These are phyloP conservation scores for Cryomyces minteri DNA, from an alignment of 495 filamentous ascomycete genomes.

Conservation along the genomic window DNA sequence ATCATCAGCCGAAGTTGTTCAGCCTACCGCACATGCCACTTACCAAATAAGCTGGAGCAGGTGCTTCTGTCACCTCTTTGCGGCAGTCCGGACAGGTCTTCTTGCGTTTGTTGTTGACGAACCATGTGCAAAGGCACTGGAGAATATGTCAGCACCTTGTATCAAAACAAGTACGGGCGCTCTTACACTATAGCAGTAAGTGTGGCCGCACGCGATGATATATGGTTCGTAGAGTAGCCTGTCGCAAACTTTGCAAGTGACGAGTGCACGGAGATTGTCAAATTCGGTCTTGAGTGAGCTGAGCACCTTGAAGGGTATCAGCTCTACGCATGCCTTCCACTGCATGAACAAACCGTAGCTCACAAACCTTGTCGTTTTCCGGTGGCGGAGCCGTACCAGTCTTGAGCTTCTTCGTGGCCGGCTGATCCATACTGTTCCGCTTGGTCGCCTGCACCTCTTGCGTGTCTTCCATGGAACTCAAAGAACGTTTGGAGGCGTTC, in stretches of 20 bases:
- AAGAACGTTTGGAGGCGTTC: too few relatives aligned
- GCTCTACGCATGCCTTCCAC: too few relatives aligned
- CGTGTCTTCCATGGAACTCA: too few relatives aligned
- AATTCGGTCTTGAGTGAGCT: slow-evolving; percentile 17
- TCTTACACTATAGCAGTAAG: slow-evolving; percentile 50
- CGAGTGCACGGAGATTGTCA: slow-evolving; percentile 16
- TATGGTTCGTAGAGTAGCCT: slow-evolving; percentile 56
- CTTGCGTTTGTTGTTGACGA: slow-evolving; percentile 34
- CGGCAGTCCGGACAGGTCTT: slow-evolving; percentile 62
- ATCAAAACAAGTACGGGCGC: too few relatives aligned
- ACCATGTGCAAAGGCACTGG: slow-evolving; percentile 50
- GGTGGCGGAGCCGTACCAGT: too few relatives aligned
- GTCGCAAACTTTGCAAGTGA: slow-evolving; percentile 54
- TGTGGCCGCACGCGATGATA: slow-evolving; percentile 52
- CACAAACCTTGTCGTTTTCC: too few relatives aligned
- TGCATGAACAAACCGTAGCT: too few relatives aligned
- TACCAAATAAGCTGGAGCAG: slow-evolving; percentile 55
- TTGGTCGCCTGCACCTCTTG: too few relatives aligned
- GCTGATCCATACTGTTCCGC: too few relatives aligned
- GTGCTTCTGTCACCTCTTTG: slow-evolving; percentile 34
- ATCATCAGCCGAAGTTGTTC: slow-evolving; percentile 1
- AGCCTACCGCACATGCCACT: slow-evolving; percentile 5
- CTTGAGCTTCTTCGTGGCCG: too few relatives aligned
- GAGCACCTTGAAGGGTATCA: neutral
- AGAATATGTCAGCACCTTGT: too few relatives aligned